phyloP scores from a whole-genome alignment of 2,329 filamentous ascomycete genomes.

The Cercospora beticola region DNA sequence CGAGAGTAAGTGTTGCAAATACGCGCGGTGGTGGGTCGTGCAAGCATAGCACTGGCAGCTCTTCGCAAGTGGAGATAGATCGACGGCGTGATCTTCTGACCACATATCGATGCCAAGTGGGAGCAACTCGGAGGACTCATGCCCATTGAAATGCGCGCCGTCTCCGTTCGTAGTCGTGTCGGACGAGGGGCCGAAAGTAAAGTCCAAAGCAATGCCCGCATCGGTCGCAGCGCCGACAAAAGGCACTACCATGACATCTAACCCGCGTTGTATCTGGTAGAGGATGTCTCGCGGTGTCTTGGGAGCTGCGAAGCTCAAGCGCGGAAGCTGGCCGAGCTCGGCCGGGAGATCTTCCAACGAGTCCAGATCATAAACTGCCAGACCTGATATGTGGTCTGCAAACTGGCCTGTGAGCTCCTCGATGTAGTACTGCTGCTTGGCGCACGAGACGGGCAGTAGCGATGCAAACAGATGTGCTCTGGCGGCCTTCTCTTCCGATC shows the following conservation, averaged over 20 bases:
- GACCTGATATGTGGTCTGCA: conserved; percentile 58
- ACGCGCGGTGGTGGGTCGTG: conserved; percentile 78
- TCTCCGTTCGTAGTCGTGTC: neutral
- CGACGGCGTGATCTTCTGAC: conserved; percentile 59
- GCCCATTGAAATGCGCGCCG: conserved; percentile 12
- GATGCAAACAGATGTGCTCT: conserved; percentile 60
- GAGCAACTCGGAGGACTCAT: conserved; percentile 27
- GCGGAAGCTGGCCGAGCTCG: conserved; percentile 63
- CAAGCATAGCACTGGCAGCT: conserved; percentile 82
- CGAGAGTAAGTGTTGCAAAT: conserved; percentile 78
- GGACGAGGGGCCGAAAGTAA: conserved; percentile 57
- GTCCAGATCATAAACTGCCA: conserved; percentile 76
- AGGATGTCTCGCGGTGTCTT: conserved; percentile 74
- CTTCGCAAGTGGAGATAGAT: conserved; percentile 60
- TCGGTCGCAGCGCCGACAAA: conserved; percentile 76
- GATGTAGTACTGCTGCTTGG: conserved; percentile 78
- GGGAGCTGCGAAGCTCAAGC: conserved; percentile 70
- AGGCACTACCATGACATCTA: conserved; percentile 76
- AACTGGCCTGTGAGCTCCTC: conserved; percentile 67
- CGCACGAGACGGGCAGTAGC: conserved; percentile 71
- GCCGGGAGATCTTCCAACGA: conserved; percentile 67
- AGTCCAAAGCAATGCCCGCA: conserved; percentile 78
- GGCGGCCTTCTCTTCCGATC: conserved; percentile 1
- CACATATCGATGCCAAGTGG: conserved; percentile 79
- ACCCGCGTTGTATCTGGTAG: conserved; percentile 70